These are phyloP conservation scores for Neurospora terricola DNA, from an alignment of 495 filamentous ascomycete species.

Conservation along the genomic window DNA sequence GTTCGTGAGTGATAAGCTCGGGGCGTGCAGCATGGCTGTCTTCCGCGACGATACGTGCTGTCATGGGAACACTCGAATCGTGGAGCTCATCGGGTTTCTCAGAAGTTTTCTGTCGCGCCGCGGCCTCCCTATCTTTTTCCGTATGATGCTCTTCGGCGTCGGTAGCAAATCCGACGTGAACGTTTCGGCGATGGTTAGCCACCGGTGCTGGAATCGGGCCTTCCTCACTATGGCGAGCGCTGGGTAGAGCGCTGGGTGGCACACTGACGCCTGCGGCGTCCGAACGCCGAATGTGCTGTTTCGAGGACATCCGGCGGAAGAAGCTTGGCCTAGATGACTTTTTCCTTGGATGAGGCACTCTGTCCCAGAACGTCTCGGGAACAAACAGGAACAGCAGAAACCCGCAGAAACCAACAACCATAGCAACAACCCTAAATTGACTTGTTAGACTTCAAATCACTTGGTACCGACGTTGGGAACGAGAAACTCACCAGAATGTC, in stretches of 20 bases:
- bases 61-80: not conserved
- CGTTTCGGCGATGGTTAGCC: not conserved
- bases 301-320: constrained; percentile 33
- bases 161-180: constrained; percentile 49
- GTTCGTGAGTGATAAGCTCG: not conserved
- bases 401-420: constrained; percentile 68
- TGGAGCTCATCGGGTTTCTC: not conserved
- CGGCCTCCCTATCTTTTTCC: not conserved
- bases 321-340: constrained; percentile 22
- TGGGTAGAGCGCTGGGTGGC: not conserved
- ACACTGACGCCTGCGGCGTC: not conserved
- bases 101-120: not conserved
- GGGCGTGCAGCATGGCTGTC: not conserved
- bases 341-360: constrained; percentile 56
- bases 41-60: not conserved
- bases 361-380: constrained; percentile 95
- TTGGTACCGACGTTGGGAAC: not conserved
- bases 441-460: constrained; percentile 13
- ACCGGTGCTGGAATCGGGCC: constrained; percentile 8
- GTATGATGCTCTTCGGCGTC: not conserved
- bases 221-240: not conserved
- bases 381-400: constrained; percentile 79
- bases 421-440: constrained; percentile 62
- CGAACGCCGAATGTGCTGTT: constrained; percentile 2
- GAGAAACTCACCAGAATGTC: constrained; percentile 66